A percentile compares a stretch with the other conserved stretches of the same genome.
Conservation (phyloP, 2,329 filamentous ascomycete genomes). For the Aspergillus pseudonomiae region DNA sequence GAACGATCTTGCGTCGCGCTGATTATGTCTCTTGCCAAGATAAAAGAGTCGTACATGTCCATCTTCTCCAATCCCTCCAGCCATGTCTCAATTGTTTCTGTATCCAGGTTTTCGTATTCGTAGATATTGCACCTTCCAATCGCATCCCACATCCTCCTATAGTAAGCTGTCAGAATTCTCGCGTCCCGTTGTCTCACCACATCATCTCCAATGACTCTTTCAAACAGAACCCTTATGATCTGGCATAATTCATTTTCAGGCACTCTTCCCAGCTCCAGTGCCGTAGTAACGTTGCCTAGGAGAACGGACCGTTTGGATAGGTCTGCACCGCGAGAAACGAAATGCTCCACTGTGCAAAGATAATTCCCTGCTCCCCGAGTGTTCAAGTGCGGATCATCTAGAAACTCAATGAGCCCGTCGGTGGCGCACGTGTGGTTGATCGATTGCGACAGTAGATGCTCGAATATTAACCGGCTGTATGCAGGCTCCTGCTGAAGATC, state of each 20-base stretch:
- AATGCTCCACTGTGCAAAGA: conserved; percentile 30
- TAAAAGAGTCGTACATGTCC: conserved; percentile 17
- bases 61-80: conserved; percentile 30
- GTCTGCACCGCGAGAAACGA: conserved; percentile 23
- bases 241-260: conserved; percentile 34
- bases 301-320: conserved; percentile 23
- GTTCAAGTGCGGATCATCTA: conserved; percentile 42
- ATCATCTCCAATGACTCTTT: not conserved
- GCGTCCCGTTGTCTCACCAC: conserved; percentile 12
- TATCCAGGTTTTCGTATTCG: conserved; percentile 35
- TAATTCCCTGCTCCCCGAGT: conserved; percentile 41
- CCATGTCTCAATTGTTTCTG: conserved; percentile 35
- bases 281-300: conserved; percentile 31
- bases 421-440: conserved; percentile 14
- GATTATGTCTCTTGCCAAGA: conserved; percentile 35
- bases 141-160: conserved; percentile 40
- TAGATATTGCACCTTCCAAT: conserved; percentile 40
- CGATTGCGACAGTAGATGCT: conserved; percentile 30
- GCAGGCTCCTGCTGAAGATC: conserved; percentile 39
- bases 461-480: conserved; percentile 40
- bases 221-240: conserved; percentile 35
- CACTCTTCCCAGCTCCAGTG: conserved; percentile 40
- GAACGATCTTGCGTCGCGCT: conserved; percentile 27
- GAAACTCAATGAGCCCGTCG: conserved; percentile 34
- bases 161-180: conserved; percentile 26